These are phyloP conservation scores for Centrapalus pauciflorus DNA, from an alignment of 129 eudicot species.

Conservation along the genomic window DNA sequence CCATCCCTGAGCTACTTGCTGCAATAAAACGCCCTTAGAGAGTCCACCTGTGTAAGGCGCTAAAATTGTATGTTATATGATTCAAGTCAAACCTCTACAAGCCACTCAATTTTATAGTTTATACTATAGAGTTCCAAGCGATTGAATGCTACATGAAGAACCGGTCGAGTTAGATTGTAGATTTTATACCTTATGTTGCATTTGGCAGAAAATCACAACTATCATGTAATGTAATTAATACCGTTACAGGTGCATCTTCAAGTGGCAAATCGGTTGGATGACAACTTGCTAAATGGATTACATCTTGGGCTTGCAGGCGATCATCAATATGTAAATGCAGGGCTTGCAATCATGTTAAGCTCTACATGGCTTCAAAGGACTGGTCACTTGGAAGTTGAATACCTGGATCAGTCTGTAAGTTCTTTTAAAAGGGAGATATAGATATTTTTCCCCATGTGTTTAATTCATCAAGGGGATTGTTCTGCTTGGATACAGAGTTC, in stretches of 20 bases:
- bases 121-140: no score
- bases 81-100: no score
- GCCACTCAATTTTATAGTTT: no score
- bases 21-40: no score
- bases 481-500: constrained; percentile 42
- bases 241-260: constrained; percentile 61
- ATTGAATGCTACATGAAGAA: no score
- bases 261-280: constrained; percentile 60
- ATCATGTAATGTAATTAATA: neutral
- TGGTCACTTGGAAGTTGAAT: constrained; percentile 49
- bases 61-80: no score
- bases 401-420: constrained; percentile 52
- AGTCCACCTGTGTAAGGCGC: no score
- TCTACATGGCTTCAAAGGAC: constrained; percentile 78
- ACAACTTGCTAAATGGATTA: constrained; percentile 48
- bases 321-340: constrained; percentile 86
- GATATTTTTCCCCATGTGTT: neutral
- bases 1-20: no score
- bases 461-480: neutral
- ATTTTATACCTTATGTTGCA: neutral
- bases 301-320: constrained; percentile 89
- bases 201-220: neutral
- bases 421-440: neutral
- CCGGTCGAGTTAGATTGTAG: no score
- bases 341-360: constrained; percentile 81